phyloP scores from a whole-genome alignment of 2,329 filamentous ascomycete genomes.

The Colletotrichum tanaceti region DNA sequence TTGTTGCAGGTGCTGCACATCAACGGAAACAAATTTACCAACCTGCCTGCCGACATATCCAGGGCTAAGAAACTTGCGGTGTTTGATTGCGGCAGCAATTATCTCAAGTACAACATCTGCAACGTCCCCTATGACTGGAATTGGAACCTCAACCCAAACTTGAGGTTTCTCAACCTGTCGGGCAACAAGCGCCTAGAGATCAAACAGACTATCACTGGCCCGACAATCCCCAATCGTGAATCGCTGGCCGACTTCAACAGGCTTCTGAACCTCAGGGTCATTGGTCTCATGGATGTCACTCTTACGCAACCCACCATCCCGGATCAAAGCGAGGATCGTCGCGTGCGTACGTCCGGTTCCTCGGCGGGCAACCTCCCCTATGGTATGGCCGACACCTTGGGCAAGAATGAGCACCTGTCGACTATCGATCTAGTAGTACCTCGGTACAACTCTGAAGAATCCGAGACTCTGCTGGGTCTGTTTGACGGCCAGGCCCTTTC shows the following conservation, averaged over 20 bases:
- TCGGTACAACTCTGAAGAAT: constrained; percentile 87
- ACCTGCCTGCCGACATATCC: constrained; percentile 92
- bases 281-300: constrained; percentile 98
- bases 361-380: constrained; percentile 91
- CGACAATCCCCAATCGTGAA: constrained; percentile 68
- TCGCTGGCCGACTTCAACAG: constrained; percentile 91
- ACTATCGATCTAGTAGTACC: constrained; percentile 96
- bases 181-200: constrained; percentile 98
- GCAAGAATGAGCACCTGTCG: constrained; percentile 92
- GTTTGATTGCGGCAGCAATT: constrained; percentile 94
- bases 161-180: constrained; percentile 95
- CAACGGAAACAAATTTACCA: constrained; percentile 98
- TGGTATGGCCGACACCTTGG: constrained; percentile 96
- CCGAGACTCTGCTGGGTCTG: constrained; percentile 90
- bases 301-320: constrained; percentile 93
- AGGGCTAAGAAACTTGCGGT: constrained; percentile 93
- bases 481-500: constrained; percentile 95
- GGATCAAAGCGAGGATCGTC: constrained; percentile 93
- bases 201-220: constrained; percentile 70
- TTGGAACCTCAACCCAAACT: constrained; percentile 97
- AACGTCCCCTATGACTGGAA: constrained; percentile 99
- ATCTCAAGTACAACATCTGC: constrained; percentile 96
- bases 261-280: constrained; percentile 82
- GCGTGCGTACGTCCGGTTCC: constrained; percentile 97
- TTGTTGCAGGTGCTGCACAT: constrained; percentile 91